Conservation (phyloP, 2,329 filamentous ascomycete genomes). For the Purpureocillium takamizusanense region DNA sequence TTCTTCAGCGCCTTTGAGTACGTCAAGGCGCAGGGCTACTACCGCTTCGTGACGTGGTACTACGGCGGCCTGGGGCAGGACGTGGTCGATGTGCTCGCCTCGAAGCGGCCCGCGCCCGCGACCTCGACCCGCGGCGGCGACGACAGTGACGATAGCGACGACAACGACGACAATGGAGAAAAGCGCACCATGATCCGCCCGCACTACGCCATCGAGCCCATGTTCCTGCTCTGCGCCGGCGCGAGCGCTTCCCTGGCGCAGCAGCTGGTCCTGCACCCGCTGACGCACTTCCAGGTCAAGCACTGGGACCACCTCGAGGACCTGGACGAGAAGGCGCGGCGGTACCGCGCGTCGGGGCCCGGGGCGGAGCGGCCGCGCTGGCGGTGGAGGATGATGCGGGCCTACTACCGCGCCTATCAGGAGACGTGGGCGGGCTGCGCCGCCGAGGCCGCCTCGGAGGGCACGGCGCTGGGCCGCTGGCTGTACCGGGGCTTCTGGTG, state of each 20-base stretch:
- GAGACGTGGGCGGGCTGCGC: slow-evolving; percentile 56
- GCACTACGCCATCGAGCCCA: slow-evolving; percentile 67
- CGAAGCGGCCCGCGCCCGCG: slow-evolving; percentile 27
- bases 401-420: slow-evolving; percentile 64
- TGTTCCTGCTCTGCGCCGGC: slow-evolving; percentile 61
- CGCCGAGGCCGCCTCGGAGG: slow-evolving; percentile 45
- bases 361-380: slow-evolving; percentile 21
- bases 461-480: slow-evolving; percentile 50
- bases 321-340: slow-evolving; percentile 52
- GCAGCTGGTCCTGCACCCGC: slow-evolving; percentile 61
- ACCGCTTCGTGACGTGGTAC: slow-evolving; percentile 60
- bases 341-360: slow-evolving; percentile 26
- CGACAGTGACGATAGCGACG: slow-evolving; percentile 4
- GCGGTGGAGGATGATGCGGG: slow-evolving; percentile 45
- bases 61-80: slow-evolving; percentile 52
- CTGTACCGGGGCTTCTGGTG: slow-evolving; percentile 65
- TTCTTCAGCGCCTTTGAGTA: slow-evolving; percentile 73
- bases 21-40: slow-evolving; percentile 64
- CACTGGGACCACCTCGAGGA: slow-evolving; percentile 67
- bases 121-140: too few species aligned
- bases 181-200: slow-evolving; percentile 50
- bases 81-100: slow-evolving; percentile 38
- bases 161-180: slow-evolving; percentile 13
- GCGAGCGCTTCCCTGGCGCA: slow-evolving; percentile 59
- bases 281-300: slow-evolving; percentile 61